Conservation (phyloP, 805 yeast genomes). For the Candida khao-thaluensis region DNA sequence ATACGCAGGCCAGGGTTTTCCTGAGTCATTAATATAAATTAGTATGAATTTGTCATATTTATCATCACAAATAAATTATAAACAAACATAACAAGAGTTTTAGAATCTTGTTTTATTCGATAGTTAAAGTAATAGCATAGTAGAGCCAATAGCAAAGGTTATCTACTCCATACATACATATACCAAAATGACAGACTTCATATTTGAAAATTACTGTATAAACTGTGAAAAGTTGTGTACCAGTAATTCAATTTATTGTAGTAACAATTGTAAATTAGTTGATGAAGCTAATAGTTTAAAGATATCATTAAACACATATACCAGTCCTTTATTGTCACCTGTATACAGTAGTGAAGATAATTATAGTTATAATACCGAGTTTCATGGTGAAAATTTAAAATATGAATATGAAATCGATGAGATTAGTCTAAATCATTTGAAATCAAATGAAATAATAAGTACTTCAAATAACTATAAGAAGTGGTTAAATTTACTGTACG, state of each 20-base stretch:
- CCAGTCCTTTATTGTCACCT: slow-evolving; percentile 34
- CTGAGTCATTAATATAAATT: slow-evolving; percentile 8
- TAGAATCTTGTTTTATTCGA: no score
- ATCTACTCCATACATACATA: neutral
- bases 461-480: slow-evolving; percentile 17
- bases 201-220: slow-evolving; percentile 39
- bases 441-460: slow-evolving; percentile 7
- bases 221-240: slow-evolving; percentile 32
- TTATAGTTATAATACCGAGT: neutral
- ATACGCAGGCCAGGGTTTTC: slow-evolving; percentile 9
- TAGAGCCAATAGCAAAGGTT: no score
- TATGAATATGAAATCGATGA: slow-evolving; percentile 13
- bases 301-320: slow-evolving; percentile 14
- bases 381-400: neutral
- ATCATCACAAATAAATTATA: neutral
- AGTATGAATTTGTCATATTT: slow-evolving; percentile 2
- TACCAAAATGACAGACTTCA: slow-evolving; percentile 35
- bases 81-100: neutral
- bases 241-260: slow-evolving; percentile 26
- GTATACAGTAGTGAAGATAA: slow-evolving; percentile 1
- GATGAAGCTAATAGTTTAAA: slow-evolving; percentile 26
- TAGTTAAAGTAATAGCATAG: neutral
- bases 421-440: slow-evolving; percentile 13
- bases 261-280: slow-evolving; percentile 30
- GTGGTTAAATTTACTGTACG: slow-evolving; percentile 16